phyloP scores from a whole-genome alignment of 2,329 filamentous ascomycete genomes.

The Alternaria postmessia region DNA sequence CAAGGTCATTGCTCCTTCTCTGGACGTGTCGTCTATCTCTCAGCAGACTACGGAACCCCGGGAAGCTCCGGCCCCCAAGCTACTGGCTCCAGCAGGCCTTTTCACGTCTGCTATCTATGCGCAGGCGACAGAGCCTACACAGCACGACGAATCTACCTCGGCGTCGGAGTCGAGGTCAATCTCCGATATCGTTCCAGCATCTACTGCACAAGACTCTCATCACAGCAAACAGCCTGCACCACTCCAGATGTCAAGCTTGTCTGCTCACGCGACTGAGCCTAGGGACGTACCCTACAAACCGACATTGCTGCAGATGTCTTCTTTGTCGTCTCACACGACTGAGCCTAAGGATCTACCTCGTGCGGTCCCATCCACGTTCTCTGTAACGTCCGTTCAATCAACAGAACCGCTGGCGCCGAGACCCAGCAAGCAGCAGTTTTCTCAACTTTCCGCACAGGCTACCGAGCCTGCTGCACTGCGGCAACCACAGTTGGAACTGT shows the following conservation, averaged over 20 bases:
- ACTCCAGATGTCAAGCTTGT: constrained; percentile 20
- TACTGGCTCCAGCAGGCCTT: constrained; percentile 28
- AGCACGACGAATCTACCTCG: constrained; percentile 7
- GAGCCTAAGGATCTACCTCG: constrained; percentile 32
- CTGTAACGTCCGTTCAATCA: constrained; percentile 31
- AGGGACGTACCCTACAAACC: constrained; percentile 17
- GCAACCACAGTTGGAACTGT: constrained; percentile 30
- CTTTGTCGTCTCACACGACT: constrained; percentile 37
- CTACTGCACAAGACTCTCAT: neutral
- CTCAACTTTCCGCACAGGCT: constrained; percentile 23
- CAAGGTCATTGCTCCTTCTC: constrained; percentile 37
- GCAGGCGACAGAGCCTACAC: constrained; percentile 37
- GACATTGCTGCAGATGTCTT: constrained; percentile 36
- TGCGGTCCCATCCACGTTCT: constrained; percentile 29
- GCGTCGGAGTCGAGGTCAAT: constrained; percentile 4
- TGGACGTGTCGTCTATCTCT: constrained; percentile 37
- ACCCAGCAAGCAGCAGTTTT: constrained; percentile 22
- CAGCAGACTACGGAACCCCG: constrained; percentile 40
- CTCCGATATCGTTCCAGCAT: neutral
- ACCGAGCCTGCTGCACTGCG: constrained; percentile 28
- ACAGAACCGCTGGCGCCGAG: constrained; percentile 23
- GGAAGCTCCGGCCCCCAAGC: constrained; percentile 29
- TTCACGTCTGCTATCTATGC: constrained; percentile 40
- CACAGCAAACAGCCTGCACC: constrained; percentile 2
- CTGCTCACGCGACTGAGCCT: constrained; percentile 25